Evolutionary conservation across 2,329 filamentous ascomycete genomes (phyloP).

Genomic region (Aspergillus carbonarius): DNA sequence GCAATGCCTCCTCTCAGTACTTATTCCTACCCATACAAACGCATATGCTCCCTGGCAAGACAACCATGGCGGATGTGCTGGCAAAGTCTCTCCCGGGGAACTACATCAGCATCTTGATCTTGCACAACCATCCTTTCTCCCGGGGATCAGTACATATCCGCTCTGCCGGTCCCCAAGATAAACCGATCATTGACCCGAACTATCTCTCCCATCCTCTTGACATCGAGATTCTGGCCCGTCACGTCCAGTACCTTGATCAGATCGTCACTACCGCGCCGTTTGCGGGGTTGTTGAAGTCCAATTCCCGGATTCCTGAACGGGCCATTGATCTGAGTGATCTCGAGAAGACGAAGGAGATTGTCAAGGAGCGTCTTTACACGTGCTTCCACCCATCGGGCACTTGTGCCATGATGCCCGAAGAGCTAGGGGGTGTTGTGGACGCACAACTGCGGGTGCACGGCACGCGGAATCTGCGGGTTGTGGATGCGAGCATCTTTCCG

Average conservation of each 20-base stretch:
- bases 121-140: conserved; percentile 34
- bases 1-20: conserved; percentile 15
- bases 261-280: conserved; percentile 24
- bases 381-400: conserved; percentile 33
- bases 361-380: conserved; percentile 22
- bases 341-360: conserved; percentile 20
- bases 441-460: conserved; percentile 29
- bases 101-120: conserved; percentile 21
- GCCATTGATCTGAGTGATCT: conserved; percentile 14
- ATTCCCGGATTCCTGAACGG: conserved; percentile 11
- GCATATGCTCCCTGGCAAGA: conserved; percentile 17
- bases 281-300: conserved; percentile 16
- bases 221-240: conserved; percentile 39
- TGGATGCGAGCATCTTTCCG: conserved; percentile 38
- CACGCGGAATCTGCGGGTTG: conserved; percentile 31
- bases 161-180: conserved; percentile 31
- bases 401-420: conserved; percentile 33
- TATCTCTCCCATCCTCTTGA: conserved; percentile 47
- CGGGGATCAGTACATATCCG: conserved; percentile 31
- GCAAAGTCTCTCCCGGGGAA: conserved; percentile 17
- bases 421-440: conserved; percentile 32
- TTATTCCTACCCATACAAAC: conserved; percentile 16
- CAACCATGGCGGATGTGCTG: conserved; percentile 14
- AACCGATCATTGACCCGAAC: conserved; percentile 47
- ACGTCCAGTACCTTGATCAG: conserved; percentile 25